Conservation (phyloP, 1,139 yeast species). For the Pneumocystis jirovecii region DNA sequence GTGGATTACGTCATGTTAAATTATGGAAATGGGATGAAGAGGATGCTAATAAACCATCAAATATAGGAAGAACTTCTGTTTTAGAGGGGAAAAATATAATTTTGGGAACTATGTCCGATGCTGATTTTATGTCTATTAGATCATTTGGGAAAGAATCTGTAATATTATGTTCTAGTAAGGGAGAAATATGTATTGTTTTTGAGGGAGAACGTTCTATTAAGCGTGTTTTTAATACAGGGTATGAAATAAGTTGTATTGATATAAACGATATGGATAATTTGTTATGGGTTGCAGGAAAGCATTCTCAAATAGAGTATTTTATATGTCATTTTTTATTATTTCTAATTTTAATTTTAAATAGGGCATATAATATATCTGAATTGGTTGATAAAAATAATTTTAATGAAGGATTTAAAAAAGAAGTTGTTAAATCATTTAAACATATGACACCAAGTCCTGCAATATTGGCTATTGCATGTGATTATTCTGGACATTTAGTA, state of each 20-base stretch:
- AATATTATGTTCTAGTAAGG: not conserved
- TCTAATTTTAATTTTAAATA: not conserved
- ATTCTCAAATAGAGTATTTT: not conserved
- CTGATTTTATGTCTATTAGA: not conserved
- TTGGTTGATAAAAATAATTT: not conserved
- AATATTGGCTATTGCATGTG: not conserved
- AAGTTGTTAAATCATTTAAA: not conserved
- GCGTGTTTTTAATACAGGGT: not conserved
- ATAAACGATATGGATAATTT: not conserved
- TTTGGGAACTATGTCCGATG: not conserved
- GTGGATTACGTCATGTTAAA: not conserved
- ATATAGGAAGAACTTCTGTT: not conserved
- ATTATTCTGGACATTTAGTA: not conserved
- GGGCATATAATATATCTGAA: not conserved
- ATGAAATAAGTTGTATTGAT: not conserved
- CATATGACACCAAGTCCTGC: not conserved
- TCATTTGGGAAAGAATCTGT: not conserved
- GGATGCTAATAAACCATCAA: not conserved
- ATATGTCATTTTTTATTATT: not conserved
- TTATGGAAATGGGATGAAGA: not conserved
- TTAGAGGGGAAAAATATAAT: not conserved
- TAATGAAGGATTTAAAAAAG: not conserved
- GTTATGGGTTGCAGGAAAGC: not conserved
- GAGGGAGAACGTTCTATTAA: not conserved
- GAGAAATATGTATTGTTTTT: not conserved